These are phyloP conservation scores for Diophrys sp. DNA, from an alignment of 73 alveolate genomes.

Conservation along the genomic window DNA sequence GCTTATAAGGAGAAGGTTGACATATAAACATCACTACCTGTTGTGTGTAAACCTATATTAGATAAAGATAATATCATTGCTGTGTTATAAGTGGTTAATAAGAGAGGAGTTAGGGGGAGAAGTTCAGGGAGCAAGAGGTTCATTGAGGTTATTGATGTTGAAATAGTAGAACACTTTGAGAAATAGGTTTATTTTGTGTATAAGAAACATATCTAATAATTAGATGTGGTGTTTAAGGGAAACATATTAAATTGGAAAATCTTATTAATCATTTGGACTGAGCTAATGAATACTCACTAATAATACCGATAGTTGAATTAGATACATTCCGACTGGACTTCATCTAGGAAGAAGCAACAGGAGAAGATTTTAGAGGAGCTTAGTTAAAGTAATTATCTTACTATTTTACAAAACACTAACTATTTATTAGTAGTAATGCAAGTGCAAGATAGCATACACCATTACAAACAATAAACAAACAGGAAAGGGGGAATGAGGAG, in stretches of 20 bases:
- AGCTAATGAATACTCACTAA: neutral
- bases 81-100: constrained; percentile 41
- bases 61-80: neutral
- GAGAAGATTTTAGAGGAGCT: too few relatives aligned
- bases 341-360: too few relatives aligned
- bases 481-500: too few relatives aligned
- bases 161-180: constrained; percentile 33
- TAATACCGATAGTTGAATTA: too few relatives aligned
- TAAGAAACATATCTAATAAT: neutral
- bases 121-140: constrained; percentile 11
- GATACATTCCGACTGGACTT: too few relatives aligned
- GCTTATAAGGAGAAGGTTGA: constrained; percentile 55
- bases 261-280: neutral
- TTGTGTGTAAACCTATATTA: constrained; percentile 49
- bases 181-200: constrained; percentile 2
- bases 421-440: too few relatives aligned
- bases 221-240: too few relatives aligned
- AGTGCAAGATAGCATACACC: too few relatives aligned
- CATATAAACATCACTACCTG: constrained; percentile 68
- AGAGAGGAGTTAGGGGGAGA: constrained; percentile 57
- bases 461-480: too few relatives aligned
- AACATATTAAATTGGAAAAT: too few relatives aligned
- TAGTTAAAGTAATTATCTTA: too few relatives aligned
- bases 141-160: constrained; percentile 38
- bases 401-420: too few relatives aligned